Evolutionary conservation across 2,329 filamentous ascomycete genomes (phyloP).

Genomic region (Phialocephala sp.): DNA sequence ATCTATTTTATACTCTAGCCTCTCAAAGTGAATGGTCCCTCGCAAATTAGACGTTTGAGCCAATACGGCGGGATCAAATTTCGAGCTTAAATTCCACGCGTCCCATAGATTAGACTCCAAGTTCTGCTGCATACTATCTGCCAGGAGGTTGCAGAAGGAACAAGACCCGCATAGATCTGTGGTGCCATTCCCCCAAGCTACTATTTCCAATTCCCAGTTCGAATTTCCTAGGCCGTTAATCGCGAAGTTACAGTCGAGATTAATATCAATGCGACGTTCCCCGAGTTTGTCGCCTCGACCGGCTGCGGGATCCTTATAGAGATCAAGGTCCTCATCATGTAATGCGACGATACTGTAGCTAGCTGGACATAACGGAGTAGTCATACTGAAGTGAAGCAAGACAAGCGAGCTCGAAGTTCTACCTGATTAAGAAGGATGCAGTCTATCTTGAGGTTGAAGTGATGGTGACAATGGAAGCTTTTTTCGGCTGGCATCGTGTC

Average conservation of each 20-base stretch:
- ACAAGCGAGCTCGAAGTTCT: too few species aligned
- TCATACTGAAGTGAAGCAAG: not conserved
- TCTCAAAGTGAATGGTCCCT: not conserved
- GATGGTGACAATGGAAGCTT: too few species aligned
- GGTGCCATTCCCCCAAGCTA: not conserved
- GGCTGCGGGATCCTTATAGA: not conserved
- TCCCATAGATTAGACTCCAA: not conserved
- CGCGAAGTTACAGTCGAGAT: not conserved
- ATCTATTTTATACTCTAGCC: not conserved
- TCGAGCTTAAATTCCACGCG: not conserved
- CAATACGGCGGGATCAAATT: not conserved
- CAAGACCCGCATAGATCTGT: not conserved
- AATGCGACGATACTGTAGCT: not conserved
- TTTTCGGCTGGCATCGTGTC: too few species aligned
- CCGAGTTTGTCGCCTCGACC: not conserved
- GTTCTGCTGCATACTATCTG: not conserved
- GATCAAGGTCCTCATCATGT: not conserved
- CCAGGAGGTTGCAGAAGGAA: not conserved
- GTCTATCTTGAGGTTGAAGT: too few species aligned
- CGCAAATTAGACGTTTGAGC: too few species aligned
- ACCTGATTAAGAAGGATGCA: too few species aligned
- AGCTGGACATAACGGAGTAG: slow-evolving; percentile 1
- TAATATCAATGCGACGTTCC: not conserved
- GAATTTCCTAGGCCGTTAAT: not conserved
- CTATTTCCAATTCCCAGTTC: not conserved